These are phyloP conservation scores for Mucor saturninus DNA, from an alignment of 371 early-diverging fungal species.

Conservation along the genomic window DNA sequence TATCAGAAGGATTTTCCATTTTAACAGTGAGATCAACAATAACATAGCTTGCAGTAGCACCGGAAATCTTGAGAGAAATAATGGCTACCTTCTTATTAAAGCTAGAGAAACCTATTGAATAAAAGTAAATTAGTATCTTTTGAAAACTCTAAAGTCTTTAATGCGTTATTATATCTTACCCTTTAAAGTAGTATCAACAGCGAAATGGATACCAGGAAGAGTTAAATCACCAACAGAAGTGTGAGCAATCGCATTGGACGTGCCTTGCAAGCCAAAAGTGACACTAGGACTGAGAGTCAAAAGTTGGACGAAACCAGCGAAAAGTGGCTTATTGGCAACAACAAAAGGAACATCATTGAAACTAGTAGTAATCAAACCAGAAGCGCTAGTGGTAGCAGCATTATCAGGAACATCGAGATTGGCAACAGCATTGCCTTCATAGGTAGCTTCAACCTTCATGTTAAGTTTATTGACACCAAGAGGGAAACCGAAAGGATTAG, in stretches of 20 bases:
- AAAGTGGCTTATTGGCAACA: conserved; percentile 41
- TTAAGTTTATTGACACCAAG: conserved; percentile 54
- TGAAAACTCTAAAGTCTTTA: background rate
- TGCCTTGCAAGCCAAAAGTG: conserved; percentile 58
- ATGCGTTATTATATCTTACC: conserved; percentile 31
- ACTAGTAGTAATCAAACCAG: conserved; percentile 49
- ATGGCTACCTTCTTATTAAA: conserved; percentile 50
- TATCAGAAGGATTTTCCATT: conserved; percentile 57
- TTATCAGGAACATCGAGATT: conserved; percentile 53
- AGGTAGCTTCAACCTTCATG: conserved; percentile 50
- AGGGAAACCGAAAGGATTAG: conserved; percentile 67
- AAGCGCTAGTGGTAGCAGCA: conserved; percentile 47
- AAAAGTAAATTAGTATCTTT: background rate
- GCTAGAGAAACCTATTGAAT: conserved; percentile 40
- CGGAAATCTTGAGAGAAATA: conserved; percentile 41
- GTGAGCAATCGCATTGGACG: conserved; percentile 50
- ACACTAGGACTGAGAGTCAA: conserved; percentile 50
- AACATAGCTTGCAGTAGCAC: conserved; percentile 45
- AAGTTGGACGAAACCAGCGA: conserved; percentile 51
- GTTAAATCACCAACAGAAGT: conserved; percentile 60
- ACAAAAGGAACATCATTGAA: conserved; percentile 56
- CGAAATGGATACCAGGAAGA: conserved; percentile 52
- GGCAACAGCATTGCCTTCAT: conserved; percentile 46
- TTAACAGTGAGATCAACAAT: conserved; percentile 42
- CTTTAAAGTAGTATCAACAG: conserved; percentile 53